A percentile compares a stretch with the other conserved stretches of the same genome.
phyloP scores from a whole-genome alignment of 2,329 filamentous ascomycete genomes.

The Diaporthe vexans region DNA sequence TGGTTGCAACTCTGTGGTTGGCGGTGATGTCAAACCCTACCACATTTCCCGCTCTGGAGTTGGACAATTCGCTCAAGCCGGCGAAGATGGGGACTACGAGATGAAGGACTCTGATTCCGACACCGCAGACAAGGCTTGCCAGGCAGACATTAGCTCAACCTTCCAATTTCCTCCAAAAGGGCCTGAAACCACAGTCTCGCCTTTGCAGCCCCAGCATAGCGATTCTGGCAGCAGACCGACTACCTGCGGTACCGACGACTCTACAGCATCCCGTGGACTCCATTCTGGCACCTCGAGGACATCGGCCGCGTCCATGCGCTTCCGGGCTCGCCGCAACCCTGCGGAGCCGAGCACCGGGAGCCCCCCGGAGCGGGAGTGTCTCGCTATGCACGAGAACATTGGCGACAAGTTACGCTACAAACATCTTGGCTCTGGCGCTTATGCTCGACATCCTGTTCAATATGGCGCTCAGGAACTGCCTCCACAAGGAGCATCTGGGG shows the following conservation, averaged over 20 bases:
- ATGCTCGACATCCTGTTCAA: background rate
- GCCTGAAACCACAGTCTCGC: background rate
- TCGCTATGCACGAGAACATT: constrained; percentile 1
- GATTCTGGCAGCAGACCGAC: constrained; percentile 21
- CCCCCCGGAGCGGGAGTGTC: constrained; percentile 23
- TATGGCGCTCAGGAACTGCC: background rate
- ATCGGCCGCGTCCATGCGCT: constrained; percentile 20
- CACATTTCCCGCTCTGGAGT: background rate
- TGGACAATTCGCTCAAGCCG: background rate
- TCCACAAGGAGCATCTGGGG: background rate
- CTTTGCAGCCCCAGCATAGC: constrained; percentile 35
- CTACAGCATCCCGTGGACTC: background rate
- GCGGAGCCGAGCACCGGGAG: constrained; percentile 40
- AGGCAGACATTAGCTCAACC: constrained; percentile 7
- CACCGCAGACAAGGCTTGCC: constrained; percentile 1
- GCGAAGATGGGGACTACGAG: background rate
- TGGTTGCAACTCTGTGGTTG: background rate
- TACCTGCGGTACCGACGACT: constrained; percentile 13
- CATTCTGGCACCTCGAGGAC: constrained; percentile 13
- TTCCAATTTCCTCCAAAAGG: background rate
- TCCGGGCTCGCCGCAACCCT: constrained; percentile 37
- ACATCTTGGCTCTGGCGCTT: background rate
- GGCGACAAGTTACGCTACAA: constrained; percentile 23
- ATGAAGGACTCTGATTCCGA: background rate
- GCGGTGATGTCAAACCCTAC: background rate